A percentile compares a stretch with the other conserved stretches of the same genome.
Evolutionary conservation across 1,284 basidiomycete species (phyloP).

Genomic region (Cerioporus squamosus): DNA sequence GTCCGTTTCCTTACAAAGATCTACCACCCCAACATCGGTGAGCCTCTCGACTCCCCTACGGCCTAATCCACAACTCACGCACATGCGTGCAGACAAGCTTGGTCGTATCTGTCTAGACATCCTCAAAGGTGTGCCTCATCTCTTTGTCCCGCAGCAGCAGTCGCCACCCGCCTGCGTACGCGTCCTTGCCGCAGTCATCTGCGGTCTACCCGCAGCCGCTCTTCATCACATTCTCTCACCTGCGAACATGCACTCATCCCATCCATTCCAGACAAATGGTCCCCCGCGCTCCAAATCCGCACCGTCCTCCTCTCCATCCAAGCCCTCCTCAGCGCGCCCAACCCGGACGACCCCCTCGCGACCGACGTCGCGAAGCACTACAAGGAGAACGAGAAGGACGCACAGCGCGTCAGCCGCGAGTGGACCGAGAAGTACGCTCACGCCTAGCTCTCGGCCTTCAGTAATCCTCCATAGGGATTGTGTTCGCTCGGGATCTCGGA

Average conservation of each 20-base stretch:
- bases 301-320: slow-evolving; percentile 97
- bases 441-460: slow-evolving; percentile 6
- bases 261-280: slow-evolving; percentile 88
- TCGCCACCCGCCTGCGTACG: neutral
- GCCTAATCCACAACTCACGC: neutral
- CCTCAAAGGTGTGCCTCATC: slow-evolving; percentile 75
- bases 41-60: slow-evolving; percentile 25
- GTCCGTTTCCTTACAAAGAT: slow-evolving; percentile 99
- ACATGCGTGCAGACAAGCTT: slow-evolving; percentile 78
- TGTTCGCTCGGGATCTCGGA: neutral
- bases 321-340: slow-evolving; percentile 93
- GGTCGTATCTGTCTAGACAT: slow-evolving; percentile 99
- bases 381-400: slow-evolving; percentile 95
- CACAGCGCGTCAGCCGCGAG: slow-evolving; percentile 87
- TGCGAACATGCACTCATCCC: too few relatives aligned
- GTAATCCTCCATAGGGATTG: neutral
- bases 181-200: too few relatives aligned
- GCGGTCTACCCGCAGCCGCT: neutral
- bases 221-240: too few relatives aligned
- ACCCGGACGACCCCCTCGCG: slow-evolving; percentile 99
- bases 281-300: slow-evolving; percentile 96
- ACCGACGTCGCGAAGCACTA: slow-evolving; percentile 98
- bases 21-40: slow-evolving; percentile 99
- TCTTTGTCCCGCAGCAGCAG: slow-evolving; percentile 1
- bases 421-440: slow-evolving; percentile 89